Evolutionary conservation across 805 yeast species (phyloP).

Genomic region (Ogataea pini): DNA sequence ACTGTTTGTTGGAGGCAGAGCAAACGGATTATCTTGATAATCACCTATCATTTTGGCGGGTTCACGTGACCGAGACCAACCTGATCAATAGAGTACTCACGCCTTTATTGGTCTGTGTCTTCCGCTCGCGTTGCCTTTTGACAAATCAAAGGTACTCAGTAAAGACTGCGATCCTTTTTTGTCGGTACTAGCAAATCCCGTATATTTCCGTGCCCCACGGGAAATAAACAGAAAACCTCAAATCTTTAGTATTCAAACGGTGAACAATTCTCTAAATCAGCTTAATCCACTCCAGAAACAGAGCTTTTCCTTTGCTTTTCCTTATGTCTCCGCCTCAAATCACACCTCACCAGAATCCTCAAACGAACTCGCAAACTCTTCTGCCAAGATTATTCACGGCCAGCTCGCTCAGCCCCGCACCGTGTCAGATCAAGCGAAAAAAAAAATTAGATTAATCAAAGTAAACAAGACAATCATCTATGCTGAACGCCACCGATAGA

Average conservation of each 20-base stretch:
- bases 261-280: not conserved
- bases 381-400: conserved; percentile 2
- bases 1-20: not conserved
- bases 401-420: conserved; percentile 6
- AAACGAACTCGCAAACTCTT: not conserved
- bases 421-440: not conserved
- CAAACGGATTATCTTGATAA: conserved; percentile 2
- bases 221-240: no score
- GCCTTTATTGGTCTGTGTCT: no score
- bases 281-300: not conserved
- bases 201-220: not conserved
- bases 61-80: no score
- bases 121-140: no score
- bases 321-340: not conserved
- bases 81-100: not conserved
- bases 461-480: not conserved
- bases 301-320: not conserved
- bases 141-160: no score
- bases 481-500: no score
- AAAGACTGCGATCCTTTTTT: not conserved
- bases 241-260: no score
- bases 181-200: not conserved
- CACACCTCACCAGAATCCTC: conserved; percentile 4
- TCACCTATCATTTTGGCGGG: not conserved
- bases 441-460: not conserved